Evolutionary conservation across 1,139 yeast genomes (phyloP), one percentile per base, ranked within the genome.

Genomic region (Hyphopichia pseudoburtonii): DNA sequence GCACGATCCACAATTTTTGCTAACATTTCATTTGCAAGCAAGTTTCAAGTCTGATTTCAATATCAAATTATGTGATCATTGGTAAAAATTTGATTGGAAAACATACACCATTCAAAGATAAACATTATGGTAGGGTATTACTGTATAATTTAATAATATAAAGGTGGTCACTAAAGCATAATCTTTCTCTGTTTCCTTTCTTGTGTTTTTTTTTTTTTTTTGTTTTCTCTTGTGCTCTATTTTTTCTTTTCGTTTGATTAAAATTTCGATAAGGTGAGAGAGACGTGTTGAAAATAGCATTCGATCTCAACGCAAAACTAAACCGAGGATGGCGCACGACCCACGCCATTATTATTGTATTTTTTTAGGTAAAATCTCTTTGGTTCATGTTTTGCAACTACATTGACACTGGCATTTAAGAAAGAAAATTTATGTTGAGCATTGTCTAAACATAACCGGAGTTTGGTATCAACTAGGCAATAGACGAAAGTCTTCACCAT

Each of bases 401-500:
- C n/a, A n/a, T n/a, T n/a, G n/a, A n/a, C n/a, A n/a, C n/a, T n/a
- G n/a, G n/a, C n/a, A n/a, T n/a, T n/a, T n/a, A n/a, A n/a, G n/a
- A n/a, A n/a, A n/a, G n/a, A n/a, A n/a, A n/a, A n/a, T n/a, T n/a
- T n/a, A n/a, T n/a, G n/a, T n/a, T n/a, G n/a, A n/a, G n/a, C n/a
- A n/a, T n/a, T n/a, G n/a, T n/a, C n/a, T n/a, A n/a, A n/a, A n/a
- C n/a, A n/a, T n/a, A n/a, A n/a, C n/a, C n/a, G n/a, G n/a, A n/a
- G n/a, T 25, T 25, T 12, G n/a, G n/a, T n/a, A n/a, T n/a, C n/a
- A n/a, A 10, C 12, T 22, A 3, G 26, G 26, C 5, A 9, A 11
- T 17, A 34, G 27, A 3, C 9, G 3, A 18, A 40, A 46, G 6
- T 35, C 44, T 27, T 50, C 43, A 11, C 62, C 61, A 15, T 48